Percentiles rank a stretch among this genome's conserved stretches.
These are phyloP conservation scores for Clonostachys byssicola DNA, from an alignment of 2,329 filamentous ascomycete genomes.

Conservation along the genomic window DNA sequence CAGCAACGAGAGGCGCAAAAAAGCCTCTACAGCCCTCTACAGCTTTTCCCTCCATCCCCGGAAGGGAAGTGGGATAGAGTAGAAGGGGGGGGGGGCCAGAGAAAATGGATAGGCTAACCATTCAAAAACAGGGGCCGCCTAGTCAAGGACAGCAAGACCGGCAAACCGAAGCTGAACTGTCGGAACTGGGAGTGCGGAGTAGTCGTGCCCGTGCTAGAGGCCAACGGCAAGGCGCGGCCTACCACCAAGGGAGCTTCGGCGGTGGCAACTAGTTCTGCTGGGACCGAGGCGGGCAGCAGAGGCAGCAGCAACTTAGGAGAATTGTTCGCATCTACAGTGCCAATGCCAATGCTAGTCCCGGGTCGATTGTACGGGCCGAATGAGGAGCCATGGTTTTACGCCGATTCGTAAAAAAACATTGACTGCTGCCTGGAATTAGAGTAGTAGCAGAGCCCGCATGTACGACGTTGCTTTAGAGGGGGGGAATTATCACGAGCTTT, in stretches of 20 bases:
- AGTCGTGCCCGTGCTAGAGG: constrained; percentile 53
- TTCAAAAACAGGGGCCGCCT: constrained; percentile 65
- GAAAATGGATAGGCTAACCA: constrained; percentile 5
- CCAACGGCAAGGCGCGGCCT: constrained; percentile 1
- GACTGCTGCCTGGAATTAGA: too few relatives aligned
- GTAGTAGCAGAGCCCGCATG: too few relatives aligned
- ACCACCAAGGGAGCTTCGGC: constrained; percentile 5
- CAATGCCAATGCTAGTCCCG: constrained; percentile 62
- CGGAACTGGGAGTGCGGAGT: constrained; percentile 97
- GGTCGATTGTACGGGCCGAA: constrained; percentile 40
- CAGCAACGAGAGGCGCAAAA: too few relatives aligned
- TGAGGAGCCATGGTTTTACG: constrained; percentile 38
- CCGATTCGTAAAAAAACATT: background rate
- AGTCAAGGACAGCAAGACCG: constrained; percentile 62
- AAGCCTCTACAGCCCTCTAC: too few relatives aligned
- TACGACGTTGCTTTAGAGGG: too few relatives aligned
- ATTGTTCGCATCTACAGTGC: constrained; percentile 51
- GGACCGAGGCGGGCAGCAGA: background rate
- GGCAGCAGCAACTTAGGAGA: constrained; percentile 7
- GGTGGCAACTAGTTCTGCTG: background rate
- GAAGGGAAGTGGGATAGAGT: too few relatives aligned
- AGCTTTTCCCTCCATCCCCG: too few relatives aligned
- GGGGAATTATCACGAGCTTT: too few relatives aligned
- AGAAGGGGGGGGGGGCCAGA: background rate
- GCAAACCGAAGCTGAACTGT: constrained; percentile 71